Evolutionary conservation across 1,139 yeast genomes (phyloP).

Genomic region (Meyerozyma guilliermondii): DNA sequence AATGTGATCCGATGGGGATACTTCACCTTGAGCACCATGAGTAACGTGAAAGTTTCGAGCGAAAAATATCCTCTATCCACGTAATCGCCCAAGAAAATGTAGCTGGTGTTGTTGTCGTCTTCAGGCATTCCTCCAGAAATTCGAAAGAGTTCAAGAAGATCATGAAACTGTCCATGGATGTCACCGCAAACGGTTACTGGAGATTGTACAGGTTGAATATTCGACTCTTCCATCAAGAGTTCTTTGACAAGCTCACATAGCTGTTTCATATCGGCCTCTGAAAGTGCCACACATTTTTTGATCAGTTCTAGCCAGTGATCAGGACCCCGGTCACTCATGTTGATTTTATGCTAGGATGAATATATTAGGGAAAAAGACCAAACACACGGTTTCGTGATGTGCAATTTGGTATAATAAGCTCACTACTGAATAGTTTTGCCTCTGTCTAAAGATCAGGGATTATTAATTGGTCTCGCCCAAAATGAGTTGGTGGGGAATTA

Average conservation of each 20-base stretch:
- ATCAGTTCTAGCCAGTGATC: conserved; percentile 96
- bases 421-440: no score
- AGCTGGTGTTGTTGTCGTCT: conserved; percentile 46
- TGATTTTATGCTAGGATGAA: conserved; percentile 2
- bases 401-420: no score
- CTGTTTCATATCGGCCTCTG: conserved; percentile 94
- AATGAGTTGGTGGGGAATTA: no score
- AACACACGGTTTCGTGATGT: no score
- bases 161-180: conserved; percentile 98
- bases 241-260: conserved; percentile 74
- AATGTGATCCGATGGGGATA: conserved; percentile 83
- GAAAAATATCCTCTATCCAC: conserved; percentile 96
- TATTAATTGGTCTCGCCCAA: no score
- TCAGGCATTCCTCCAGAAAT: conserved; percentile 90
- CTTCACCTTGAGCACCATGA: conserved; percentile 85
- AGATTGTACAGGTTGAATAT: conserved; percentile 92
- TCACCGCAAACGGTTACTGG: conserved; percentile 99
- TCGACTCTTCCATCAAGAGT: conserved; percentile 34
- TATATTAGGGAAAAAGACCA: background rate
- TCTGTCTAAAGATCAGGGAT: no score
- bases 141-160: conserved; percentile 82
- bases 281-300: conserved; percentile 80
- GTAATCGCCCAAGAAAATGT: conserved; percentile 88
- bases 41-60: conserved; percentile 83
- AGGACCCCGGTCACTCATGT: conserved; percentile 79